Evolutionary conservation across 495 filamentous ascomycete genomes (phyloP).

Genomic region (Rusavskia elegans): DNA sequence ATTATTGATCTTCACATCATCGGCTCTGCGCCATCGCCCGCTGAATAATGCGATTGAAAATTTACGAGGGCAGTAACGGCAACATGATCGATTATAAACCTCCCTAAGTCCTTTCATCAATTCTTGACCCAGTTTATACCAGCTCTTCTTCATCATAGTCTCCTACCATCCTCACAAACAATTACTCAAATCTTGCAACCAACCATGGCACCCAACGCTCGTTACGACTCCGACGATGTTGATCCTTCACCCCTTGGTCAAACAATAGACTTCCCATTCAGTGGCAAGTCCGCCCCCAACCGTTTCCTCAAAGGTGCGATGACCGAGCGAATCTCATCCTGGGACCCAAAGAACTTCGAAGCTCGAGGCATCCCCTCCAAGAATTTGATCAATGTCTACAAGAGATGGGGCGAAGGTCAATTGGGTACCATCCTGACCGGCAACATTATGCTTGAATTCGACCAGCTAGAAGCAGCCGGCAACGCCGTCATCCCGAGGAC

Average conservation of each 20-base stretch:
- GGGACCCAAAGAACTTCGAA: constrained; percentile 29
- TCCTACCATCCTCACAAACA: not conserved
- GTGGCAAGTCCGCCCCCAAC: constrained; percentile 37
- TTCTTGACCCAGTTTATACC: not conserved
- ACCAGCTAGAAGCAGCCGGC: constrained; percentile 40
- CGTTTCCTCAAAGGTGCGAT: constrained; percentile 45
- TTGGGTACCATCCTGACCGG: constrained; percentile 43
- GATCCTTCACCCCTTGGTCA: constrained; percentile 34
- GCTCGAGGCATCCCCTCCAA: constrained; percentile 40
- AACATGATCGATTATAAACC: no score
- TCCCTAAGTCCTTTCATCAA: no score
- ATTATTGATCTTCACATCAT: no score
- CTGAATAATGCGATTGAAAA: no score
- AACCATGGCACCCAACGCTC: constrained; percentile 11
- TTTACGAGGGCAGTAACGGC: no score
- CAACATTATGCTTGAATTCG: constrained; percentile 44
- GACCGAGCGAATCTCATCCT: constrained; percentile 43
- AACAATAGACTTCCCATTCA: constrained; percentile 42
- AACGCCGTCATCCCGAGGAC: constrained; percentile 39
- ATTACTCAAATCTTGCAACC: not conserved
- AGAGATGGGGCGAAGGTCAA: constrained; percentile 41
- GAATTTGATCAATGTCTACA: constrained; percentile 40
- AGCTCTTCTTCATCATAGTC: not conserved
- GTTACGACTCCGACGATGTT: constrained; percentile 17
- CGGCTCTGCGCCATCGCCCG: no score